Evolutionary conservation across 495 filamentous ascomycete genomes (phyloP).

Genomic region (Neurospora sp.): DNA sequence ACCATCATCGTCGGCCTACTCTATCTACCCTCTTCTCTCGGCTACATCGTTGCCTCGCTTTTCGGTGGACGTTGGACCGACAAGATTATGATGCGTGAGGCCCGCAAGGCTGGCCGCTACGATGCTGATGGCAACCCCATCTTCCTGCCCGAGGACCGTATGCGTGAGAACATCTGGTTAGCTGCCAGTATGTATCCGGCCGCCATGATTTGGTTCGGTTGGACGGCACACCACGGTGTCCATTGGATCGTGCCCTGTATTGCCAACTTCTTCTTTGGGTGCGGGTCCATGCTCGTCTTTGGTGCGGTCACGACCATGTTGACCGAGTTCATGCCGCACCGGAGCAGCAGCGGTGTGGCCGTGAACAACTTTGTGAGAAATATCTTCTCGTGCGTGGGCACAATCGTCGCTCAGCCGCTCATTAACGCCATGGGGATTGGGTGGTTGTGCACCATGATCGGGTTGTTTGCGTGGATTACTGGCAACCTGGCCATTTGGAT

Average conservation of each 20-base stretch:
- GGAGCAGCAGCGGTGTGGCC: slow-evolving; percentile 67
- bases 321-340: slow-evolving; percentile 81
- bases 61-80: slow-evolving; percentile 85
- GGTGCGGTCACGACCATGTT: slow-evolving; percentile 67
- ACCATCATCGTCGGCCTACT: slow-evolving; percentile 68
- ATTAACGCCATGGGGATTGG: slow-evolving; percentile 79
- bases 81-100: slow-evolving; percentile 77
- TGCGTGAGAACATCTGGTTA: slow-evolving; percentile 83
- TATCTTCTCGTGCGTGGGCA: slow-evolving; percentile 72
- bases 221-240: slow-evolving; percentile 32
- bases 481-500: slow-evolving; percentile 49
- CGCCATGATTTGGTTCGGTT: slow-evolving; percentile 57
- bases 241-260: slow-evolving; percentile 46
- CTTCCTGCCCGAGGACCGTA: slow-evolving; percentile 76
- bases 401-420: slow-evolving; percentile 62
- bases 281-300: slow-evolving; percentile 87
- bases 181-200: slow-evolving; percentile 65
- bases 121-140: slow-evolving; percentile 60
- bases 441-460: slow-evolving; percentile 79
- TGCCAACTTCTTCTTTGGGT: slow-evolving; percentile 81
- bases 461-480: slow-evolving; percentile 48
- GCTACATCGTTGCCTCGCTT: slow-evolving; percentile 64
- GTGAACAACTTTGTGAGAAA: slow-evolving; percentile 83
- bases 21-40: slow-evolving; percentile 73
- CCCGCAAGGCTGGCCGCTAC: slow-evolving; percentile 57